Evolutionary conservation across 192 early-diverging fungal species (phyloP), one percentile per base, ranked within the genome.

Genomic region (Coemansia sp.): DNA sequence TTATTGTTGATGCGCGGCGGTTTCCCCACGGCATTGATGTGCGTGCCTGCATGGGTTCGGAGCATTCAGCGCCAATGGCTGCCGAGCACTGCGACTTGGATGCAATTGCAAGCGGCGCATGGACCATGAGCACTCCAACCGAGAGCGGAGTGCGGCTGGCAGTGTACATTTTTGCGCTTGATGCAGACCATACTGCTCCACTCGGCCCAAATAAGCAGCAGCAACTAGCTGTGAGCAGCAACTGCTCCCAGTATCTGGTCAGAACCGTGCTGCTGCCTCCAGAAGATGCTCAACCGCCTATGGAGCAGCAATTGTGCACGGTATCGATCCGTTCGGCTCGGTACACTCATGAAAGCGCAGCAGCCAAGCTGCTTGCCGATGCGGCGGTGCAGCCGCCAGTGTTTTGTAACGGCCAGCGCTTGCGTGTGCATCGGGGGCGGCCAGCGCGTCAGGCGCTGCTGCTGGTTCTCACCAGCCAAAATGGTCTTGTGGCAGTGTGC

Each of bases 361-460:
- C 23, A 26, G 23, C 23, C 23, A 26, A 26, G 23, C 23, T 26
- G 23, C 23, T 26, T 26, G 23, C 23, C 4, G 23, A 26, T 26
- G 23, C 23, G 4, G 23, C 23, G 4, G 23, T 26, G 1, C 23
- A 26, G 6, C 21, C 50, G 0, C 35, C n/a, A 10, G 63, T 65
- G 49, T 18, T 38, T 15, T 59, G 65, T 57, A 70, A 78, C 48
- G 63, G 68, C 20, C 74, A 71, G 54, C 53, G 50, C 2, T 53
- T 78, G 68, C 64, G 68, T 14, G 56, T 68, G 30, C 74, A 68
- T 42, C 35, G 14, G 21, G 48, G 48, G 10, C 33, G 38, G 26
- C 46, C 58, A 5, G 36, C 46, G 19, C 40, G 39, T 20, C 57
- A 57, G 54, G 59, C 69, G 43, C 63, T 77, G 44, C 48, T 58